These are phyloP conservation scores for Lachnellula suecica DNA, from an alignment of 2,329 filamentous ascomycete genomes.

Conservation along the genomic window DNA sequence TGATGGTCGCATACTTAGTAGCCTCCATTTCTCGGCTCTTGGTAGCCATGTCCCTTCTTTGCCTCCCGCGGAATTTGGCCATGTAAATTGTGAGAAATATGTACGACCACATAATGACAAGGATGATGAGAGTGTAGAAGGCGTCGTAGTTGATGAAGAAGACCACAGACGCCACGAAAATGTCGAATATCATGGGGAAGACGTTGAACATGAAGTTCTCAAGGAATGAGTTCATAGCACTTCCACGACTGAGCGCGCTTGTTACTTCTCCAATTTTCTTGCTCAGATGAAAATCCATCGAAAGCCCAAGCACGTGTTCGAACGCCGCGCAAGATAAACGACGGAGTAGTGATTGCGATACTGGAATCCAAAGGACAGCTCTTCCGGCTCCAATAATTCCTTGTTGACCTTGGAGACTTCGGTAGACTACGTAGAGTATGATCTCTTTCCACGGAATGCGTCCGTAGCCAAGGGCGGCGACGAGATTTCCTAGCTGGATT, in stretches of 20 bases:
- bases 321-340: slow-evolving; percentile 7
- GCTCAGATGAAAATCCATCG: slow-evolving; percentile 11
- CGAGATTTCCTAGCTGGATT: slow-evolving; percentile 6
- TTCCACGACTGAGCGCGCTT: slow-evolving; percentile 6
- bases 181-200: slow-evolving; percentile 8
- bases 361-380: slow-evolving; percentile 8
- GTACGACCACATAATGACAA: slow-evolving; percentile 8
- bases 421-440: slow-evolving; percentile 6
- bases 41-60: slow-evolving; percentile 8
- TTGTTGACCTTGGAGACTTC: slow-evolving; percentile 8
- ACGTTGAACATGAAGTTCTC: slow-evolving; percentile 8
- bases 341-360: slow-evolving; percentile 6
- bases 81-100: slow-evolving; percentile 9
- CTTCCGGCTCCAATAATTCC: slow-evolving; percentile 5
- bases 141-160: slow-evolving; percentile 7
- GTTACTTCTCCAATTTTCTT: slow-evolving; percentile 9
- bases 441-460: slow-evolving; percentile 8
- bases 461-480: slow-evolving; percentile 6
- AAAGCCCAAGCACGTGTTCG: slow-evolving; percentile 6
- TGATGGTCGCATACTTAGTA: slow-evolving; percentile 3
- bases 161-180: slow-evolving; percentile 6
- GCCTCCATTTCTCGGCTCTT: slow-evolving; percentile 9
- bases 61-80: slow-evolving; percentile 7
- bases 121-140: slow-evolving; percentile 9
- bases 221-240: slow-evolving; percentile 9